Percentiles rank a stretch among this genome's conserved stretches.
phyloP scores from a whole-genome alignment of 352 stramenopile species.

The Globisporangium sylvaticum region DNA sequence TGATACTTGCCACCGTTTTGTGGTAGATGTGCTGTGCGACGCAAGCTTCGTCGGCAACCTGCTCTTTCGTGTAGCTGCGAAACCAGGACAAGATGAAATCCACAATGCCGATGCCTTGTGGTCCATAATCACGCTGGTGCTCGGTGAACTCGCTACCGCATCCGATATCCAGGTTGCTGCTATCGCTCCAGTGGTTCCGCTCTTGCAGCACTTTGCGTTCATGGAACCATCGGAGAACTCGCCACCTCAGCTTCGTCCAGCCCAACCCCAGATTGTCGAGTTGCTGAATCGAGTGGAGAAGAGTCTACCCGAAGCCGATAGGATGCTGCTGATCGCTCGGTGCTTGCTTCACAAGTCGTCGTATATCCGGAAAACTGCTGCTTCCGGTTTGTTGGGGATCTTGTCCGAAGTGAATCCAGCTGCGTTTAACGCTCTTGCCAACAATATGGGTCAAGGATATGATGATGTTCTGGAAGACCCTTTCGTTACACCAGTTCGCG shows the following conservation, averaged over 20 bases:
- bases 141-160: conserved; percentile 18
- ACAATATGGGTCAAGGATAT: conserved; percentile 1
- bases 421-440: conserved; percentile 11
- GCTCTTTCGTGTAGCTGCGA: conserved; percentile 19
- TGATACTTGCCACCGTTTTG: conserved; percentile 15
- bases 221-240: conserved; percentile 26
- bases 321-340: conserved; percentile 33
- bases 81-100: background rate
- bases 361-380: conserved; percentile 45
- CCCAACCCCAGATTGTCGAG: conserved; percentile 33
- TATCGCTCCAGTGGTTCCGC: conserved; percentile 28
- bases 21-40: conserved; percentile 25
- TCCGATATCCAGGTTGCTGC: conserved; percentile 18
- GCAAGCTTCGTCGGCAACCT: conserved; percentile 22
- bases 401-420: conserved; percentile 17
- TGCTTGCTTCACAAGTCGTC: conserved; percentile 48
- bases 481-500: conserved; percentile 5
- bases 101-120: conserved; percentile 20
- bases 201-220: conserved; percentile 62
- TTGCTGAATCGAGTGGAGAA: conserved; percentile 43
- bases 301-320: conserved; percentile 11
- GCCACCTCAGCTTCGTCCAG: conserved; percentile 18
- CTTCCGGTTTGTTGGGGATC: conserved; percentile 32
- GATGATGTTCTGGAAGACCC: conserved; percentile 15
- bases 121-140: conserved; percentile 22